phyloP scores from a whole-genome alignment of 1,284 basidiomycete species.

The Malassezia equina region DNA sequence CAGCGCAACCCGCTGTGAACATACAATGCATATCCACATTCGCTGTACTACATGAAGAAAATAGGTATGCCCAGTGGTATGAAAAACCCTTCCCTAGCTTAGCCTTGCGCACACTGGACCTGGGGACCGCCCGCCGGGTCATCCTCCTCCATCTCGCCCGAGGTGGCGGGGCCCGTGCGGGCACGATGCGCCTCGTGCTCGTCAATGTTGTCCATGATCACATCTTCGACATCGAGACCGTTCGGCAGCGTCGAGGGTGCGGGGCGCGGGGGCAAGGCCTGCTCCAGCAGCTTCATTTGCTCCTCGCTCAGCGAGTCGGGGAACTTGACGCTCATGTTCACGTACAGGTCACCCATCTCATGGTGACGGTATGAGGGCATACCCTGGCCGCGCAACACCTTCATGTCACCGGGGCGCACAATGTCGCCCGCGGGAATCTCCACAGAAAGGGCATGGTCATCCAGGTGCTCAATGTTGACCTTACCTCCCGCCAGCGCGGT shows the following conservation, averaged over 20 bases:
- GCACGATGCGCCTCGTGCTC: conserved; percentile 59
- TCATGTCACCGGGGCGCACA: conserved; percentile 81
- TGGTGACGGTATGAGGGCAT: conserved; percentile 98
- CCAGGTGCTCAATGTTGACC: conserved; percentile 82
- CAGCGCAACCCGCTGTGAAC: neutral
- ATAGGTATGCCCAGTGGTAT: neutral
- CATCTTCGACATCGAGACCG: conserved; percentile 68
- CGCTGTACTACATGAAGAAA: conserved; percentile 6
- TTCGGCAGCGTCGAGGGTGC: conserved; percentile 61
- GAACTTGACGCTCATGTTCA: conserved; percentile 80
- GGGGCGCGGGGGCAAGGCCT: conserved; percentile 71
- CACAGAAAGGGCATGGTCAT: conserved; percentile 77
- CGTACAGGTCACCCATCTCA: conserved; percentile 84
- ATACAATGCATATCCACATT: neutral
- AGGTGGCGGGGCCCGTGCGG: conserved; percentile 49
- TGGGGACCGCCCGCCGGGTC: conserved; percentile 49
- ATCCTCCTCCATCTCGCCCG: conserved; percentile 66
- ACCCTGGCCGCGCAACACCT: conserved; percentile 85
- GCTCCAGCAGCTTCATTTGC: conserved; percentile 67
- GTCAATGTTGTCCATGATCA: conserved; percentile 70
- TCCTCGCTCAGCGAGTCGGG: conserved; percentile 68
- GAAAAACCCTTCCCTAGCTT: neutral
- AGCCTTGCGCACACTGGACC: conserved; percentile 42
- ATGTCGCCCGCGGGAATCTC: conserved; percentile 74
- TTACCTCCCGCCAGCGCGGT: conserved; percentile 88